Base-by-base conservation (phyloP, 768 basidiomycete species). In the Rhodotorula babjevae region DNA sequence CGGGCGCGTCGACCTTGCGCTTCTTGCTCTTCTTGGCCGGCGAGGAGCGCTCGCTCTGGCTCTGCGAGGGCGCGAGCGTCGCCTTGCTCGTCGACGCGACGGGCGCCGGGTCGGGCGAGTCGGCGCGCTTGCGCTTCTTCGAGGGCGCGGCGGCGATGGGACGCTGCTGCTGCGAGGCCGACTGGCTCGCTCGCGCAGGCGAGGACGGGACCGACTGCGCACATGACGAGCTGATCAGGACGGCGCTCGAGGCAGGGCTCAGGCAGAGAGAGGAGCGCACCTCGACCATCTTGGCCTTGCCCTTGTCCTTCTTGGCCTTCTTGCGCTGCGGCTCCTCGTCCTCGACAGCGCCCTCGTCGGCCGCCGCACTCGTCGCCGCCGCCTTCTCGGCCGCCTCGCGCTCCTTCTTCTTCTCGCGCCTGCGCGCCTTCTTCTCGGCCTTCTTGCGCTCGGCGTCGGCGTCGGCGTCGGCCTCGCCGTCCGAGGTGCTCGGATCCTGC, bases 121-220 rank as follows among this genome's bases (percentile, higher is more conserved):
- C 71, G 40, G 66, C 31, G 29, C 71, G 71, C 57, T 72, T 72
- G 57, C 71, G 71, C 59, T 72, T 72, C 52, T 72, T 67, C 19
- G 40, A 52, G 9, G 69, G 0, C 6, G 29, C 12, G 44, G 61
- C 25, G 36, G 50, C 10, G n/a, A 5, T 9, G 3, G 53, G n/a
- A 5, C n/a, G 53, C 12, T 11, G 31, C 46, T 15, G 68, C 2
- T 14, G 42, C 18, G 31, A 44, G 3, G 27, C n/a, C 53, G 16
- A 42, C 33, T 7, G 55, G 31, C 23, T 29, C 36, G 36, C 36
- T 4, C 36, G 36, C 36, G 36, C 36, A 36, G 36, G 36, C 36
- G 36, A 36, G 36, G 36, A 36, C 36, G 36, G 4, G 36, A 36
- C 5, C 36, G 36, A 36, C 36, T 36, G 36, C 9, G 36, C 5